Conservation (phyloP, 208 protist species). For the Acanthamoeba sp. region DNA sequence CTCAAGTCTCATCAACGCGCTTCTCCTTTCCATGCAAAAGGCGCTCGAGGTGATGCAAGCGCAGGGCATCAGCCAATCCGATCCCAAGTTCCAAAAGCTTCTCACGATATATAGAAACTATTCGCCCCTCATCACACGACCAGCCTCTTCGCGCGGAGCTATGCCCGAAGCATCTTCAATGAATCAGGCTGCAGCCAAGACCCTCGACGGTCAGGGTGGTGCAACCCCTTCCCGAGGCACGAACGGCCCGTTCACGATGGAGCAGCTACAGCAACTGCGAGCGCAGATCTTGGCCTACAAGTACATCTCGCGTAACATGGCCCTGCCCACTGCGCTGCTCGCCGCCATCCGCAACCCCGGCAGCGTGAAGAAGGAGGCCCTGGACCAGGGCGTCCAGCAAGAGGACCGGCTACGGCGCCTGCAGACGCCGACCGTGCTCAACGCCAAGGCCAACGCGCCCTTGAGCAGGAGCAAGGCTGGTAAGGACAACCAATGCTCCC, state of each 20-base stretch:
- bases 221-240: too few relatives aligned
- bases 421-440: background rate
- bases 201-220: background rate
- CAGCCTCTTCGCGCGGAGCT: too few relatives aligned
- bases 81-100: constrained; percentile 54
- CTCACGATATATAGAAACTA: background rate
- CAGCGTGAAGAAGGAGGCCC: background rate
- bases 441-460: too few relatives aligned
- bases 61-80: background rate
- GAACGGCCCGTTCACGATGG: background rate
- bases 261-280: background rate
- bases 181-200: background rate
- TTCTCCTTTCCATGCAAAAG: too few relatives aligned
- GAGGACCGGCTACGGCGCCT: background rate
- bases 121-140: background rate
- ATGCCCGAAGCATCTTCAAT: background rate
- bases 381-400: background rate
- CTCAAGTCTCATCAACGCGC: background rate
- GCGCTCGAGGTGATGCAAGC: constrained; percentile 22
- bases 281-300: constrained; percentile 53
- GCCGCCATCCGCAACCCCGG: constrained; percentile 20
- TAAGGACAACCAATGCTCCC: too few relatives aligned
- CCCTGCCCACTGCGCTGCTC: background rate
- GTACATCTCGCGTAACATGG: background rate
- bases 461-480: too few relatives aligned